These are phyloP conservation scores for Imleria badia DNA, from an alignment of 768 basidiomycete species.

Conservation along the genomic window DNA sequence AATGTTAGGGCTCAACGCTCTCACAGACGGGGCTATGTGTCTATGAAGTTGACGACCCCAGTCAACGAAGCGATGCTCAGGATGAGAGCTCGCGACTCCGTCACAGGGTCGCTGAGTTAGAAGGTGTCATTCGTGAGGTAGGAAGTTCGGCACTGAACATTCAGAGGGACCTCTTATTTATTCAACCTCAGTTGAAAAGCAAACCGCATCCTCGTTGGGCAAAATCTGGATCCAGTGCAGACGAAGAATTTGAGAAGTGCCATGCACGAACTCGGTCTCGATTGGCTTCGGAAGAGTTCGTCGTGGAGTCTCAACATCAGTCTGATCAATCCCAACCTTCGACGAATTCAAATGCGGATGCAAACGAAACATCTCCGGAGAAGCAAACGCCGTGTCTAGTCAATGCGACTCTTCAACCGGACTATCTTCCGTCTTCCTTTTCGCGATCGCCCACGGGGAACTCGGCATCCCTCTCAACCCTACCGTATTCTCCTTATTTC, in stretches of 20 bases:
- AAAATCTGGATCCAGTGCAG: conserved; percentile 26
- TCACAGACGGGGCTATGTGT: conserved; percentile 75
- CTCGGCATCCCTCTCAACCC: conserved; percentile 18
- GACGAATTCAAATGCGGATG: not conserved
- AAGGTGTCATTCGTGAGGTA: conserved; percentile 82
- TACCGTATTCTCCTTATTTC: conserved; percentile 18
- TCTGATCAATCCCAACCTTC: conserved; percentile 1
- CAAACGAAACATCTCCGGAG: conserved; percentile 5
- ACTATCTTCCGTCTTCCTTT: conserved; percentile 31
- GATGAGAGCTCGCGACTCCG: conserved; percentile 68
- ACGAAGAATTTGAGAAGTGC: conserved; percentile 28
- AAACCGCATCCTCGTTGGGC: conserved; percentile 70
- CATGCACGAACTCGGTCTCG: conserved; percentile 22
- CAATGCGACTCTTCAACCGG: conserved; percentile 14
- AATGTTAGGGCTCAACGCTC: conserved; percentile 8
- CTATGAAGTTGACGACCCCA: conserved; percentile 80
- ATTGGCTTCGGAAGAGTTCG: conserved; percentile 14
- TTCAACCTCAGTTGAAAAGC: conserved; percentile 55
- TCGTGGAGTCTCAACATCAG: conserved; percentile 1
- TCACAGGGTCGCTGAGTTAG: conserved; percentile 76
- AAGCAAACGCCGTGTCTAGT: not conserved
- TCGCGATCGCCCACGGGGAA: conserved; percentile 33
- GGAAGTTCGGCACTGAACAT: conserved; percentile 3
- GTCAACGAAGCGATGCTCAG: conserved; percentile 47
- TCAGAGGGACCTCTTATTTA: not conserved